A percentile compares a stretch with the other conserved stretches of the same genome.
These are phyloP conservation scores for Rubroshorea leprosula DNA, from an alignment of 345 rosid genomes.

Conservation along the genomic window DNA sequence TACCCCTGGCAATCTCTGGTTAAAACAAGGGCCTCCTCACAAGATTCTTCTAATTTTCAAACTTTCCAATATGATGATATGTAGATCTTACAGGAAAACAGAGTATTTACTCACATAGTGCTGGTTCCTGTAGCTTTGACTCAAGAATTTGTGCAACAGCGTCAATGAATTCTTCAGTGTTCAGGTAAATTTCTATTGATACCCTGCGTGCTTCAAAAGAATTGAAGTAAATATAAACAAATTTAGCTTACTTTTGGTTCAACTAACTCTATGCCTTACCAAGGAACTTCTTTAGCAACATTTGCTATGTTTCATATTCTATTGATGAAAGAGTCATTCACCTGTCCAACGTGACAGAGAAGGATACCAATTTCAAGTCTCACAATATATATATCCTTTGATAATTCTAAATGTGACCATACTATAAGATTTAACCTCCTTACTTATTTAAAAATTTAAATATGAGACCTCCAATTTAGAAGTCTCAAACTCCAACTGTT, in stretches of 20 bases:
- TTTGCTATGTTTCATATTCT: no score
- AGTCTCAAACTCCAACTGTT: background rate
- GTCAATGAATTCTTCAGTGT: constrained; percentile 82
- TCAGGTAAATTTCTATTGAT: constrained; percentile 59
- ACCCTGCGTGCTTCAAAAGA: constrained; percentile 44
- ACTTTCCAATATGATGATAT: no score
- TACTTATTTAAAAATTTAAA: no score
- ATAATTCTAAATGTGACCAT: no score
- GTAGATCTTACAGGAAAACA: background rate
- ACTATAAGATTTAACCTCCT: no score
- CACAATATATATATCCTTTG: no score
- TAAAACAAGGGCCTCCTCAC: background rate
- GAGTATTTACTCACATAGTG: background rate
- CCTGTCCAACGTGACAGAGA: background rate
- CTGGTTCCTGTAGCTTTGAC: constrained; percentile 38
- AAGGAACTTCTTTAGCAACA: no score
- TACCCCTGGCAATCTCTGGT: no score
- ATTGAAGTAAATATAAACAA: background rate
- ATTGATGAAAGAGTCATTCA: background rate
- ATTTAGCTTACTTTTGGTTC: background rate
- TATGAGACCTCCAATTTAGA: background rate
- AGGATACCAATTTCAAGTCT: background rate
- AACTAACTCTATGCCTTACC: background rate
- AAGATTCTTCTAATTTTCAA: background rate
- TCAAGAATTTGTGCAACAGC: constrained; percentile 62